These are phyloP conservation scores for Plasmodium malariae DNA, from an alignment of 169 alveolate species.

Conservation along the genomic window DNA sequence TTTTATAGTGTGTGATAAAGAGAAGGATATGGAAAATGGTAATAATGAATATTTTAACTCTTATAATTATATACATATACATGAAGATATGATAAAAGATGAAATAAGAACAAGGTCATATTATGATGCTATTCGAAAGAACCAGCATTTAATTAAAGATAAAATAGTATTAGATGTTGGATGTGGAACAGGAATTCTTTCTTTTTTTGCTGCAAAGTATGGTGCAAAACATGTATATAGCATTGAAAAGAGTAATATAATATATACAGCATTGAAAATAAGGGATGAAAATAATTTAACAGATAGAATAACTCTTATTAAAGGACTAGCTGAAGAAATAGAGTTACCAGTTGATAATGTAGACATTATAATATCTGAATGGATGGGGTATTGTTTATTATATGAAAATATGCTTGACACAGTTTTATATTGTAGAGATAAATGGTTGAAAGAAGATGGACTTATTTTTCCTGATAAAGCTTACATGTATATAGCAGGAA, in stretches of 20 bases:
- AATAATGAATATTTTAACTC: conserved; percentile 94
- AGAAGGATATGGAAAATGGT: conserved; percentile 52
- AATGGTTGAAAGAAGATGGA: conserved; percentile 96
- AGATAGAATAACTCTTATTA: conserved; percentile 93
- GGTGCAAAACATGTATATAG: conserved; percentile 99
- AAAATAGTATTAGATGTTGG: conserved; percentile 98
- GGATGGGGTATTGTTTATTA: conserved; percentile 99
- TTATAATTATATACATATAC: conserved; percentile 96
- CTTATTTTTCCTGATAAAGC: conserved; percentile 97
- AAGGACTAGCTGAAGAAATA: conserved; percentile 97
- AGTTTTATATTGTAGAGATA: conserved; percentile 97
- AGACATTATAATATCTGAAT: conserved; percentile 98
- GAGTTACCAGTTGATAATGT: conserved; percentile 96
- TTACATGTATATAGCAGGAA: conserved; percentile 94
- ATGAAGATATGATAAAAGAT: conserved; percentile 98
- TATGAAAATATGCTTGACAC: conserved; percentile 98
- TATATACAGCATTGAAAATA: conserved; percentile 93
- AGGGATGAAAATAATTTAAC: conserved; percentile 92
- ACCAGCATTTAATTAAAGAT: conserved; percentile 93
- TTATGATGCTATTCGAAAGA: conserved; percentile 94
- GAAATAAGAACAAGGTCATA: conserved; percentile 93
- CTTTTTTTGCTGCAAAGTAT: conserved; percentile 97
- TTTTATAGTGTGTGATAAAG: conserved; percentile 39
- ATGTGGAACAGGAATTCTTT: conserved; percentile 98
- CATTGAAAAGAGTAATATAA: conserved; percentile 97